Percentiles rank a stretch among this genome's conserved stretches.
Evolutionary conservation across 2,329 filamentous ascomycete genomes (phyloP).

Genomic region (Didymella pomorum): DNA sequence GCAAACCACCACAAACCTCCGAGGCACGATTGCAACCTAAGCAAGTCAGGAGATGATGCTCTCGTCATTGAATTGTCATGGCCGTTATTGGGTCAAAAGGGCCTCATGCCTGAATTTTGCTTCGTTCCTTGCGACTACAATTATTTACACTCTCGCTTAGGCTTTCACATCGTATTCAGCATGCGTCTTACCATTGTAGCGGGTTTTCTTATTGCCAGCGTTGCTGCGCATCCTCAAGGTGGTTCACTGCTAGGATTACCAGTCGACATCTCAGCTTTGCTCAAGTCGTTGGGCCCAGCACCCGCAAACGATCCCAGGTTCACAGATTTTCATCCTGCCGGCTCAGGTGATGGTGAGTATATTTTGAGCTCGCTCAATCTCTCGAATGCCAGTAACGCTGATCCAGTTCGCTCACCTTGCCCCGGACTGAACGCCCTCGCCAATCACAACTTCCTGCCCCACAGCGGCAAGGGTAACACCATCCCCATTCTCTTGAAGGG

Average conservation of each 20-base stretch:
- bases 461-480: conserved; percentile 25
- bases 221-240: conserved; percentile 12
- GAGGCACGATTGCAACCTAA: background rate
- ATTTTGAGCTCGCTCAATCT: background rate
- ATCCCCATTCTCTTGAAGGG: conserved; percentile 28
- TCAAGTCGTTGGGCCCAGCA: conserved; percentile 23
- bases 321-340: conserved; percentile 19
- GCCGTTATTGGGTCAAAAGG: conserved; percentile 13
- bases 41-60: background rate
- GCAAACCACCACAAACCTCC: background rate
- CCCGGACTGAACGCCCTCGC: conserved; percentile 28
- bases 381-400: background rate
- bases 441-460: conserved; percentile 32
- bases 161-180: background rate
- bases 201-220: background rate
- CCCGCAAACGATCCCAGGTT: conserved; percentile 25
- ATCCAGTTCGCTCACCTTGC: conserved; percentile 27
- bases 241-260: conserved; percentile 20
- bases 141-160: conserved; percentile 1
- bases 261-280: conserved; percentile 16
- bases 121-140: background rate
- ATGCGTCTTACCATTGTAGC: conserved; percentile 7
- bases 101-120: background rate
- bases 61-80: conserved; percentile 14
- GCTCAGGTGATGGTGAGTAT: conserved; percentile 23